Evolutionary conservation across 371 early-diverging fungal genomes (phyloP), one percentile per base, ranked within the genome.

Genomic region (Mucor piriformis): DNA sequence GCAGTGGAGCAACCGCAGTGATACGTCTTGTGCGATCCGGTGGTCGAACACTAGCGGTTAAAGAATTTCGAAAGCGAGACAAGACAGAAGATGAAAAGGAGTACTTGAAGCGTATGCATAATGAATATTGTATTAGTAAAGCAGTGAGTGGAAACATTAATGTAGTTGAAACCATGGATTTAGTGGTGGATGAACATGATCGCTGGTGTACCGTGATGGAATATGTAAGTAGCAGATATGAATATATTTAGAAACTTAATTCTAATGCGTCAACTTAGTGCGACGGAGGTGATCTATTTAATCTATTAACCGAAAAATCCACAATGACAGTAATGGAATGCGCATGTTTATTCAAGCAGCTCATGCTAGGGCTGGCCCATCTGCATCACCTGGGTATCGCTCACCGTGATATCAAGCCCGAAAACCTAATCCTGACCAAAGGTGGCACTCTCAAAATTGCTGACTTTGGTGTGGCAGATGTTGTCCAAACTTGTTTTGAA

Each of bases 401-500:
- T 44, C 88, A 88, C 52, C 85, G 99, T 5, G 92, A 94, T 58
- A 87, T 93, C 63, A 93, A 93, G 66, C 90, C 92, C 11, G 93
- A 99, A 75, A 99, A 99, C 74, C 76, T 99, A 29, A 77, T 99
- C 1, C 66, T 99, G 54, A 93, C 95, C 49, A 74, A 72, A 3
- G 76, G 78, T n/a, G 87, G 91, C 50, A 88, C 87, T 3, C 67
- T 99, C 48, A 99, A 99, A 78, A 96, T 98, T 67, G 93, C 96
- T 21, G 98, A 99, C 76, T 99, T 97, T 87, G 97, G 98, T 40
- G 94, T 95, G 6, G 91, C 97, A 1, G 92, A 91, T 53, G 94
- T 97, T 3, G 94, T 95, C 73, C 81, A 90, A 58, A 87, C 84
- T 20, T 81, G 85, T 43, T 93, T 90, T 82, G 90, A 92, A 66